phyloP scores from a whole-genome alignment of 345 rosid genomes.

The Xanthoceras sorbifolium region DNA sequence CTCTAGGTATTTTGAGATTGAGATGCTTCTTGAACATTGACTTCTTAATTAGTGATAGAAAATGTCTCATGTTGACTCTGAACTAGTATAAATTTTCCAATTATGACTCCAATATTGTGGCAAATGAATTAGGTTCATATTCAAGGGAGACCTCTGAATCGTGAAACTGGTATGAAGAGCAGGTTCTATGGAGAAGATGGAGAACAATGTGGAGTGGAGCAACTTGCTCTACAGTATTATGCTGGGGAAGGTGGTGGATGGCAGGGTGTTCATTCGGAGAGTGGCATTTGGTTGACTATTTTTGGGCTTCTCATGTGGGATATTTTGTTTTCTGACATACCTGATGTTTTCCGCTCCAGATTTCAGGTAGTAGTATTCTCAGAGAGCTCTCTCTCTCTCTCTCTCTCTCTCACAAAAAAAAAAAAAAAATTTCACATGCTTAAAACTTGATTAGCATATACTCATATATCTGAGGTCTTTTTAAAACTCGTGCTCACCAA shows the following conservation, averaged over 20 bases:
- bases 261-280: slow-evolving; percentile 85
- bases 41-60: background rate
- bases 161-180: slow-evolving; percentile 75
- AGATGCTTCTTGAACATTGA: slow-evolving; percentile 12
- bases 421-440: background rate
- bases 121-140: slow-evolving; percentile 56
- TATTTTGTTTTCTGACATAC: slow-evolving; percentile 65
- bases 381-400: background rate
- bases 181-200: slow-evolving; percentile 90
- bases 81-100: slow-evolving; percentile 9
- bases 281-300: slow-evolving; percentile 90
- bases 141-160: slow-evolving; percentile 84
- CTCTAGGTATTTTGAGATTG: slow-evolving; percentile 13
- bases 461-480: too few species aligned
- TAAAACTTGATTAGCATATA: too few species aligned
- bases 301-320: slow-evolving; percentile 96
- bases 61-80: background rate
- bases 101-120: background rate
- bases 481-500: too few species aligned
- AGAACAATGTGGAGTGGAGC: slow-evolving; percentile 90
- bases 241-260: slow-evolving; percentile 85
- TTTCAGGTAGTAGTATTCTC: slow-evolving; percentile 61
- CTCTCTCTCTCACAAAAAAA: background rate
- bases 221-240: slow-evolving; percentile 90
- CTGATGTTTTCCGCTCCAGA: slow-evolving; percentile 71